Conservation (phyloP, 1,139 yeast genomes). For the Geotrichum reessii region DNA sequence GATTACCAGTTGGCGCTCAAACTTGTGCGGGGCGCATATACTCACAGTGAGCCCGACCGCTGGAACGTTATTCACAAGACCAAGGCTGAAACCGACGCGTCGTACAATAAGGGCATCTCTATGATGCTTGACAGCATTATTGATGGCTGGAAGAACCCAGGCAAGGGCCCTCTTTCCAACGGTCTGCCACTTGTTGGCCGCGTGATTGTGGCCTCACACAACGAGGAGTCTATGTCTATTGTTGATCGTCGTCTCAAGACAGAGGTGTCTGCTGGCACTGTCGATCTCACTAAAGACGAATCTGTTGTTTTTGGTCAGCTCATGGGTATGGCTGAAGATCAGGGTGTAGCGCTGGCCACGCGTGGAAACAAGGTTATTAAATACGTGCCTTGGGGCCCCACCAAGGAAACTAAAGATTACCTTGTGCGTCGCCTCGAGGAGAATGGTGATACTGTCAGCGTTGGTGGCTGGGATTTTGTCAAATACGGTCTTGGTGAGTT, state of each 20-base stretch:
- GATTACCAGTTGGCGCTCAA: constrained; percentile 76
- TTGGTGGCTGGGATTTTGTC: constrained; percentile 75
- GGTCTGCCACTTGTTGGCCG: constrained; percentile 55
- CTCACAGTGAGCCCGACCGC: constrained; percentile 81
- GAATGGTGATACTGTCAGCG: constrained; percentile 94
- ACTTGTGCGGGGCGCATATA: constrained; percentile 95
- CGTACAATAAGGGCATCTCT: constrained; percentile 67
- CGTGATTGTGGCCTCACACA: constrained; percentile 89
- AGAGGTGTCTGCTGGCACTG: constrained; percentile 28
- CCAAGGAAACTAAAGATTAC: constrained; percentile 87
- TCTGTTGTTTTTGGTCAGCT: constrained; percentile 83
- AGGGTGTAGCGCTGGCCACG: constrained; percentile 67
- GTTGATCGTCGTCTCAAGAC: constrained; percentile 53
- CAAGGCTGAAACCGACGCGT: constrained; percentile 69
- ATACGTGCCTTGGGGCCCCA: constrained; percentile 98
- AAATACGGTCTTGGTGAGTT: constrained; percentile 49
- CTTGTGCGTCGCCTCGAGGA: constrained; percentile 88
- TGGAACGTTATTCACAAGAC: constrained; percentile 60
- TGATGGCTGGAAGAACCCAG: constrained; percentile 43
- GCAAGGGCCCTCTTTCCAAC: constrained; percentile 23
- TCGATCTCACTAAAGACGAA: constrained; percentile 27
- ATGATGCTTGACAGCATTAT: constrained; percentile 58
- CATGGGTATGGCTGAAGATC: constrained; percentile 92
- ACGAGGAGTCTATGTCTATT: constrained; percentile 66
- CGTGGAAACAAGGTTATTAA: constrained; percentile 72